phyloP scores from a whole-genome alignment of 78 protist genomes.

The Chrysochromulina parva region DNA sequence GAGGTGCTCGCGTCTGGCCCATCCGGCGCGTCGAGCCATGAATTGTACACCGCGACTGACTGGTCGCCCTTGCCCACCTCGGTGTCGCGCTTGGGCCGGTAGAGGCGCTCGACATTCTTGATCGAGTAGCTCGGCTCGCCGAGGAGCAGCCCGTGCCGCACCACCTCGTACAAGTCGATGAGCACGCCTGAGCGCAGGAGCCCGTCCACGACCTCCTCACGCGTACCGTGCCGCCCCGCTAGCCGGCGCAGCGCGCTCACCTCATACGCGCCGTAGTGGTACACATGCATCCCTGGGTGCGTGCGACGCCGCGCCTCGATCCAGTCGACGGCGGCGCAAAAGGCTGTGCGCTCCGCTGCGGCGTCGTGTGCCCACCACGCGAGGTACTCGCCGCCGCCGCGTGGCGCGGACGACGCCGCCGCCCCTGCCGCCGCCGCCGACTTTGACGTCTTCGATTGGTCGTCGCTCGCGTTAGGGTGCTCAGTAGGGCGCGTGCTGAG shows the following conservation, averaged over 20 bases:
- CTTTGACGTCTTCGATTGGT: background rate
- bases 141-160: background rate
- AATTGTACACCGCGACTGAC: background rate
- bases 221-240: background rate
- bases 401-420: background rate
- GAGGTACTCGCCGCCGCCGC: background rate
- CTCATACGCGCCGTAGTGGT: constrained; percentile 17
- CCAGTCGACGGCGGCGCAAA: background rate
- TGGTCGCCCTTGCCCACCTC: background rate
- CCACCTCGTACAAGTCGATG: background rate
- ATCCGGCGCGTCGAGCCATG: background rate
- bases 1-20: background rate
- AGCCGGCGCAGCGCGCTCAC: background rate
- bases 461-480: too few relatives aligned
- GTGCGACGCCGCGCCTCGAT: background rate
- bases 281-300: background rate
- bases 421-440: background rate
- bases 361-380: background rate
- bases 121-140: background rate
- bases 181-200: background rate
- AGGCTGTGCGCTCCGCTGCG: background rate
- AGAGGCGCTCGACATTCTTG: background rate
- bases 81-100: background rate
- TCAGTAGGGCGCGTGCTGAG: too few relatives aligned
- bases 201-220: background rate